Percentiles rank a stretch among this genome's conserved stretches.
These are phyloP conservation scores for Emmonsiellopsis sp. DNA, from an alignment of 2,329 filamentous ascomycete genomes.

Conservation along the genomic window DNA sequence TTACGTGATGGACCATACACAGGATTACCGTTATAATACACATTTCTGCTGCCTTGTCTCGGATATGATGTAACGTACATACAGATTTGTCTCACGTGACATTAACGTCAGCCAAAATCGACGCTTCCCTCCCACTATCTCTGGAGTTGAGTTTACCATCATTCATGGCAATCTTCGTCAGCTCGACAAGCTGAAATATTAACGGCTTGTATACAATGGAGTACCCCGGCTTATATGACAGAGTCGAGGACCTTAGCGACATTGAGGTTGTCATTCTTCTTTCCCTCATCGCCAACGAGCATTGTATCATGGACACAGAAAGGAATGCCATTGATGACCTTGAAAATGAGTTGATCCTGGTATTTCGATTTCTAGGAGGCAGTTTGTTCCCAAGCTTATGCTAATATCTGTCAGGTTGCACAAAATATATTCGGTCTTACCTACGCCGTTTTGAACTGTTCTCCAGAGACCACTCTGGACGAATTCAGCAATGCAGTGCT, in stretches of 20 bases:
- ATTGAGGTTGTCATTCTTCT: conserved; percentile 79
- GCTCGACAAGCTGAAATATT: not conserved
- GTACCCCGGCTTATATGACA: conserved; percentile 53
- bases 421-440: conserved; percentile 63
- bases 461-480: conserved; percentile 64
- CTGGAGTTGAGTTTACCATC: not conserved
- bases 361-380: conserved; percentile 26
- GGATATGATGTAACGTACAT: no score
- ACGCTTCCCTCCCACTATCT: not conserved
- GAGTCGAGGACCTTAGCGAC: conserved; percentile 72
- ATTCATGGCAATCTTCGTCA: not conserved
- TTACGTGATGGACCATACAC: no score
- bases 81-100: no score
- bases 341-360: conserved; percentile 64
- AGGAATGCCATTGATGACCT: conserved; percentile 55
- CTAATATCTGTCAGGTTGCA: conserved; percentile 46
- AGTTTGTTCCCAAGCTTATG: not conserved
- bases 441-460: conserved; percentile 63
- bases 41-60: no score
- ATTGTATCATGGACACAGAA: conserved; percentile 77
- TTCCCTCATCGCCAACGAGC: conserved; percentile 70
- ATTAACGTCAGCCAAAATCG: no score
- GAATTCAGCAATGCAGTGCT: conserved; percentile 69
- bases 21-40: no score
- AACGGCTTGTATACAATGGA: conserved; percentile 43